Base-by-base conservation (phyloP, 192 early-diverging fungal genomes). In the Entomortierella beljakovae region DNA sequence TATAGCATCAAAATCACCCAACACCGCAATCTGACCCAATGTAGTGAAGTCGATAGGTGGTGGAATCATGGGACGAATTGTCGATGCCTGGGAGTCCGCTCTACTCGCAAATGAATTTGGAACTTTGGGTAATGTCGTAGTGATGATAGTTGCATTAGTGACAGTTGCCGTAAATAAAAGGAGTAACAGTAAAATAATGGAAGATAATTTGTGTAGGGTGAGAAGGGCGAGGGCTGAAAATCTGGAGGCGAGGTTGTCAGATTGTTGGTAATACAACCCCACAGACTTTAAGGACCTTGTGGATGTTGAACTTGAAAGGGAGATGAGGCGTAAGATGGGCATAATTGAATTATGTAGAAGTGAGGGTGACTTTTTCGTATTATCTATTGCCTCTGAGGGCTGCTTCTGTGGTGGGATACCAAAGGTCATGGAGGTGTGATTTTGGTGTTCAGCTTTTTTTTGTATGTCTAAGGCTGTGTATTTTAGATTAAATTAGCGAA, bases 1-100 rank as follows among this genome's bases (percentile, higher is more conserved):
- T 15, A 77, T 26, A 3, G 60, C 74, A 16, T 77, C 74, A 57
- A 77, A 77, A 13, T 77, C 74, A 9, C 74, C 74, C 3, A 77
- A 37, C 28, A 69, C 34, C 9, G 74, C 74, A 60, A 77, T 69
- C 28, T 68, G 74, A 2, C 74, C 74, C 33, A 77, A 33, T 18
- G 56, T n/a, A 0, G 59, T 23, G 69, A 77, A 69, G 38, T 77
- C 74, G 3, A 77, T 49, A 4, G 72, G 72, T 22, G 72, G 72
- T 3, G 72, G 40, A 1, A 62, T n/a, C 37, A 35, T 54, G 0
- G 71, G 13, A 13, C 32, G 38, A 10, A 58, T 15, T 23, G 33
- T 22, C 13, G 59, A 20, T 0, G 53, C 35, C 22, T 23, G 50
- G 33, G 65, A 2, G 22, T n/a, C 23, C 7, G 58, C 53, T 29